phyloP scores from a whole-genome alignment of 768 basidiomycete species.

The Galerina sulciceps region DNA sequence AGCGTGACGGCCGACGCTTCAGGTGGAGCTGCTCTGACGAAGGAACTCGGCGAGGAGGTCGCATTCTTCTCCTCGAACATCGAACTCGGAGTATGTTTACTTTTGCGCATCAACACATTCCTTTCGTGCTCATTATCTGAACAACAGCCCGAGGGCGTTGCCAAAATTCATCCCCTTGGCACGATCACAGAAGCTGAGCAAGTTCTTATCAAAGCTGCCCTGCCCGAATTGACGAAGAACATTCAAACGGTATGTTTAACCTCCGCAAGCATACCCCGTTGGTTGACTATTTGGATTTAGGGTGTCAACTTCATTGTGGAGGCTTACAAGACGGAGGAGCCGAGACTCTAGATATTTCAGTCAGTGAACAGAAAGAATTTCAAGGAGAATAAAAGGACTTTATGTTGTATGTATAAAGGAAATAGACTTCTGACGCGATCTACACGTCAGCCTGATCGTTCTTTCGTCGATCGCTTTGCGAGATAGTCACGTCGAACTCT shows the following conservation, averaged over 20 bases:
- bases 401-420: conserved; percentile 18
- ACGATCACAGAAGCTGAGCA: conserved; percentile 73
- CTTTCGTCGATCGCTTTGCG: not conserved
- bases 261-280: not conserved
- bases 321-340: conserved; percentile 35
- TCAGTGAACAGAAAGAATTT: not conserved
- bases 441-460: not conserved
- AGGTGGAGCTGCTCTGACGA: conserved; percentile 75
- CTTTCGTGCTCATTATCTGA: not conserved
- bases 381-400: conserved; percentile 7
- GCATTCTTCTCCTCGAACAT: conserved; percentile 91
- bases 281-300: conserved; percentile 18
- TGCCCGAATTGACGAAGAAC: conserved; percentile 78
- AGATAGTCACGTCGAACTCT: not conserved
- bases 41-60: conserved; percentile 75
- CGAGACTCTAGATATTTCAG: conserved; percentile 22
- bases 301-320: conserved; percentile 41
- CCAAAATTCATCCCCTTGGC: conserved; percentile 83
- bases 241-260: conserved; percentile 63
- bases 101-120: not conserved
- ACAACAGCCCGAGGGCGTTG: conserved; percentile 73
- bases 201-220: conserved; percentile 74
- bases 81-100: conserved; percentile 80
- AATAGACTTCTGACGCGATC: not conserved
- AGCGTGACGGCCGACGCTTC: conserved; percentile 71